Percentiles rank a stretch among this genome's conserved stretches.
Evolutionary conservation across 1,284 basidiomycete genomes (phyloP).

Genomic region (Schizopora paradoxa): DNA sequence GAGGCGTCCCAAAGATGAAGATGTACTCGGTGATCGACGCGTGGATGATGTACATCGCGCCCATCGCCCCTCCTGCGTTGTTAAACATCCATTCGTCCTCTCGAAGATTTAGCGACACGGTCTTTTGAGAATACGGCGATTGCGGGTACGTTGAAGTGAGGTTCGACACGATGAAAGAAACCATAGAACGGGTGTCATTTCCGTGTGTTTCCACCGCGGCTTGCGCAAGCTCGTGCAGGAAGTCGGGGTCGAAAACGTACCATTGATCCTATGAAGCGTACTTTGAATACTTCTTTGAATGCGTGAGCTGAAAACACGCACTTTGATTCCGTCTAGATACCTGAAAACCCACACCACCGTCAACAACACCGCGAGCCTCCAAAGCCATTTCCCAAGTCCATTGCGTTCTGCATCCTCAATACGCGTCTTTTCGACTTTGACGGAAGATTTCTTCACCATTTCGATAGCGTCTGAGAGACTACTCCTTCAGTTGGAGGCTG

Average conservation of each 20-base stretch:
- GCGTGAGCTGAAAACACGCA: slow-evolving; percentile 22
- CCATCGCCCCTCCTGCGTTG: slow-evolving; percentile 98
- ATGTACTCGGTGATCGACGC: slow-evolving; percentile 91
- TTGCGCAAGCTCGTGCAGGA: slow-evolving; percentile 64
- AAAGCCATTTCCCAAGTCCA: slow-evolving; percentile 38
- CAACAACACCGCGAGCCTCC: slow-evolving; percentile 34
- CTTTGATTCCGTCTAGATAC: slow-evolving; percentile 54
- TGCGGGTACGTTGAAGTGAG: slow-evolving; percentile 63
- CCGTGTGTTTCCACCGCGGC: slow-evolving; percentile 60
- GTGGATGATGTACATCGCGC: slow-evolving; percentile 94
- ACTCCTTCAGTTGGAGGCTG: no score
- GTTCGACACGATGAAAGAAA: slow-evolving; percentile 71
- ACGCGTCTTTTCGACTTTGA: neutral
- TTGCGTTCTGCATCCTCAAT: neutral
- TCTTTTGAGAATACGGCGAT: slow-evolving; percentile 22
- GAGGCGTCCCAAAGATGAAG: slow-evolving; percentile 91
- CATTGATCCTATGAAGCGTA: slow-evolving; percentile 38
- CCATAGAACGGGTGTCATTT: slow-evolving; percentile 61
- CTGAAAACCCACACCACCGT: slow-evolving; percentile 38
- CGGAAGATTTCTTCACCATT: no score
- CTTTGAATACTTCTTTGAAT: neutral
- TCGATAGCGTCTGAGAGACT: no score
- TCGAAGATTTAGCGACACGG: slow-evolving; percentile 57
- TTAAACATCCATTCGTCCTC: slow-evolving; percentile 90
- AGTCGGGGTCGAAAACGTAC: slow-evolving; percentile 68